Base-by-base conservation (phyloP, 108 stramenopile genomes). In the Cyclotella cryptica region DNA sequence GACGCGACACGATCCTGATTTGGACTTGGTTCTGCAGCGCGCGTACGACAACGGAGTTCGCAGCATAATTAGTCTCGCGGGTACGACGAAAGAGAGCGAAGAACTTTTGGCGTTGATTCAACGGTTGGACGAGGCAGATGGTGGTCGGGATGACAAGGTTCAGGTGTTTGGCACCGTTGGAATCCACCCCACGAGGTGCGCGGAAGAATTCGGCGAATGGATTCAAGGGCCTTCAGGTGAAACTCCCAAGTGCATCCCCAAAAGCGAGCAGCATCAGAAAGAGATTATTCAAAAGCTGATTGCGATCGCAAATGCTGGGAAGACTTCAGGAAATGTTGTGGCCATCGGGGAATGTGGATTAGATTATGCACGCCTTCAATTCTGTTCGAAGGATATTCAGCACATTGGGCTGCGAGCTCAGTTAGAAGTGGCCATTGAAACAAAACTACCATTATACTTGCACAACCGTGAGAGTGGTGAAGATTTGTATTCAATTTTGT, bases 291-390 rank as follows among this genome's bases (percentile, higher is more conserved):
- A 84, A 51, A 72, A 85, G 60, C 62, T 95, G 39, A 52, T 63
- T n/a, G 66, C 84, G 4, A 49, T 95, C 10, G 81, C 85, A 46
- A 52, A 79, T 28, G 76, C 80, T 29, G 91, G 90, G 21, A 81
- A 85, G 51, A 19, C 62, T 26, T 80, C 83, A 7, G 83, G 85
- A 30, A 85, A 70, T 52, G 90, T 98, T n/a, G 92, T 90, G 43
- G 98, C 98, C 27, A 70, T 98, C 24, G 98, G 98, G 13, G 98
- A 99, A 81, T 93, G 88, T 58, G 98, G 98, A 17, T 71, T 99
- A 55, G 98, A 99, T 83, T 98, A 98, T 70, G 98, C 96, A 74
- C 92, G 98, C 39, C 66, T 97, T 17, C 83, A 98, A 46, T 99
- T 97, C 78, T 92, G 89, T 74, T 75, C 81, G 47, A 93, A 91